Percentiles rank a stretch among this genome's conserved stretches.
Conservation (phyloP, 2,329 filamentous ascomycete genomes). For the Xylaria sp. region DNA sequence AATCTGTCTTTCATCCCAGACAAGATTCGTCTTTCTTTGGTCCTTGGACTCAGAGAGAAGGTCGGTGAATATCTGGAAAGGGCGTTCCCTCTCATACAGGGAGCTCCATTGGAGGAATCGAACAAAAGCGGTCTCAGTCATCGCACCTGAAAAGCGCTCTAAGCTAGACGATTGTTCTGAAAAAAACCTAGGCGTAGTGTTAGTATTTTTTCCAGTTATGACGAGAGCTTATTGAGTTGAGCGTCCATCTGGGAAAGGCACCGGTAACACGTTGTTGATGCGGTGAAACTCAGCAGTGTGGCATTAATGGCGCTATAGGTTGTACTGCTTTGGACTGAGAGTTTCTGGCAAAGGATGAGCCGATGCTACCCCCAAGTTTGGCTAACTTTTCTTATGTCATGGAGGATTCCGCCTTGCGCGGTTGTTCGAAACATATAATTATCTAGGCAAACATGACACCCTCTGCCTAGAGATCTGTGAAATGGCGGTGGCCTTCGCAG, state of each 20-base stretch:
- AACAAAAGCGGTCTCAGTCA: not conserved
- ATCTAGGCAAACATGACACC: too few relatives aligned
- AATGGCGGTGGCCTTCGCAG: not conserved
- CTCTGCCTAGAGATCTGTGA: not conserved
- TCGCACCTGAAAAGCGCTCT: not conserved
- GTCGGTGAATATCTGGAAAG: slow-evolving; percentile 21
- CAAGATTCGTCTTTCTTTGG: slow-evolving; percentile 8
- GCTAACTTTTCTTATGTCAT: too few relatives aligned
- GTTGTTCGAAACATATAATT: too few relatives aligned
- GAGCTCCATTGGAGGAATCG: slow-evolving; percentile 18
- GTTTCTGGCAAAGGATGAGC: too few relatives aligned
- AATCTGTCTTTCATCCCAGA: slow-evolving; percentile 11
- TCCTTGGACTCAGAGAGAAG: slow-evolving; percentile 12
- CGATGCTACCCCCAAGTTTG: too few relatives aligned
- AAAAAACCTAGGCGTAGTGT: not conserved
- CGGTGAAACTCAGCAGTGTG: too few relatives aligned
- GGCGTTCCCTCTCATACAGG: slow-evolving; percentile 16
- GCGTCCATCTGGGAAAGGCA: not conserved
- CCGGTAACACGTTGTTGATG: too few relatives aligned
- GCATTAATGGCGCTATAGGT: too few relatives aligned
- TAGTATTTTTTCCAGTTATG: not conserved
- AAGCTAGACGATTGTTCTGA: not conserved
- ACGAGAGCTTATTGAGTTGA: not conserved
- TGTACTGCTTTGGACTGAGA: too few relatives aligned
- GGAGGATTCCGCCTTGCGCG: too few relatives aligned